These are phyloP conservation scores for Calocybe gambosa DNA, from an alignment of 1,284 basidiomycete species.

Conservation along the genomic window DNA sequence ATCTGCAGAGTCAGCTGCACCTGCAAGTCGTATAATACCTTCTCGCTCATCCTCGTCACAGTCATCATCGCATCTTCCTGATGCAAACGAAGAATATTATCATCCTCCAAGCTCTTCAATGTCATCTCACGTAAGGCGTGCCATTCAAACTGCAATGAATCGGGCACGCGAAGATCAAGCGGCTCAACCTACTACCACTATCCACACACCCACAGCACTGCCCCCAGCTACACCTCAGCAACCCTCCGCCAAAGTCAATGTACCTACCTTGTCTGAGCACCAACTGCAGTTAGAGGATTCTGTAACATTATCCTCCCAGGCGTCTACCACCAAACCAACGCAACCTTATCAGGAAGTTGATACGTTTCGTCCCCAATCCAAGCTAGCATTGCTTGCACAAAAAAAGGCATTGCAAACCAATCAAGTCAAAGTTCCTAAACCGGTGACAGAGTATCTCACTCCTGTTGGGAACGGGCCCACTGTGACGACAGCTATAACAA, in stretches of 20 bases:
- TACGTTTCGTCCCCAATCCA: constrained; percentile 25
- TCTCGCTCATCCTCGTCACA: constrained; percentile 14
- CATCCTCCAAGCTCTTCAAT: constrained; percentile 35
- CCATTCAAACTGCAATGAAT: constrained; percentile 49
- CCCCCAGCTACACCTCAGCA: constrained; percentile 14
- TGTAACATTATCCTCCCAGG: neutral
- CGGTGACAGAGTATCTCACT: constrained; percentile 60
- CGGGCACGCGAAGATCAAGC: constrained; percentile 36
- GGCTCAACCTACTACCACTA: constrained; percentile 11
- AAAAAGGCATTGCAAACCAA: constrained; percentile 37
- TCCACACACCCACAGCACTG: neutral
- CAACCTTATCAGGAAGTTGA: constrained; percentile 16
- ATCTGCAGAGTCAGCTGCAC: constrained; percentile 46
- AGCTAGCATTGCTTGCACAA: constrained; percentile 31
- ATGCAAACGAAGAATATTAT: constrained; percentile 14
- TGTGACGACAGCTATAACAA: constrained; percentile 75
- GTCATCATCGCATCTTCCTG: constrained; percentile 4
- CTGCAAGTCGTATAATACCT: constrained; percentile 27
- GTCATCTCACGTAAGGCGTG: constrained; percentile 51
- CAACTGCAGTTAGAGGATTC: neutral
- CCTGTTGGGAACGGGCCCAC: constrained; percentile 71
- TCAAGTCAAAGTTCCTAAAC: constrained; percentile 31
- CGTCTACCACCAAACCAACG: neutral
- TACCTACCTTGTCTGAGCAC: neutral
- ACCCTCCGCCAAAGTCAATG: constrained; percentile 8